Base-by-base conservation (phyloP, 2,329 filamentous ascomycete genomes). In the Ophiostoma novo-ulmi region DNA sequence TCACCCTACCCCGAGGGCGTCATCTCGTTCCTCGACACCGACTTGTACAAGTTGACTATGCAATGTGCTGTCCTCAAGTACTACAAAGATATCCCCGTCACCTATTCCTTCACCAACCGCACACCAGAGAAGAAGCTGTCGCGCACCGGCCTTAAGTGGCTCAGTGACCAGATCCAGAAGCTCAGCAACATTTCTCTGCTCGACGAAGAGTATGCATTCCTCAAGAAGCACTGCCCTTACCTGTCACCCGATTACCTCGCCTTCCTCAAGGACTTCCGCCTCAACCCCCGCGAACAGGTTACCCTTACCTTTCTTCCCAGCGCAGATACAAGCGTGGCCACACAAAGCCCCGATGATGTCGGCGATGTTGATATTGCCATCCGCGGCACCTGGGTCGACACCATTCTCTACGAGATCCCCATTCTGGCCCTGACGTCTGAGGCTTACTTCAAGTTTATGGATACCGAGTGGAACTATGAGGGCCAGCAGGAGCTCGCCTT, bases 41-140 rank as follows among this genome's bases (percentile, higher is more conserved):
- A 90, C 75, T 78, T 99, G 73, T 99, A 97, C 87, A 99, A 99
- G 81, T 82, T 99, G 80, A 99, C 95, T 26, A 99, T 99, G 95
- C 95, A 99, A 89, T 97, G 92, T 78, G 93, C 93, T 73, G 90
- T 98, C 74, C 86, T 96, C 75, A 96, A 96, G 80, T 96, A 94
- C 82, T 98, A 97, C 80, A 90, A 90, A 44, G 85, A 94, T 71
- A 82, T 88, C 76, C 87, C 89, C 64, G 95, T 98, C 71, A 93
- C 92, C 2, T 99, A 98, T 78, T 88, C 91, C 72, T 97, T 96
- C 81, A 98, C 93, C 69, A 99, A 99, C 79, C 91, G 95, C 68
- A 99, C 95, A 1, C 92, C 93, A 8, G 89, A 97, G 73, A 97
- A 97, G 88, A 93, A 94, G 79, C 84, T 99, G 72, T 97, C 88